Conservation (phyloP, 306 rosid species). For the Lagenaria siceraria region DNA sequence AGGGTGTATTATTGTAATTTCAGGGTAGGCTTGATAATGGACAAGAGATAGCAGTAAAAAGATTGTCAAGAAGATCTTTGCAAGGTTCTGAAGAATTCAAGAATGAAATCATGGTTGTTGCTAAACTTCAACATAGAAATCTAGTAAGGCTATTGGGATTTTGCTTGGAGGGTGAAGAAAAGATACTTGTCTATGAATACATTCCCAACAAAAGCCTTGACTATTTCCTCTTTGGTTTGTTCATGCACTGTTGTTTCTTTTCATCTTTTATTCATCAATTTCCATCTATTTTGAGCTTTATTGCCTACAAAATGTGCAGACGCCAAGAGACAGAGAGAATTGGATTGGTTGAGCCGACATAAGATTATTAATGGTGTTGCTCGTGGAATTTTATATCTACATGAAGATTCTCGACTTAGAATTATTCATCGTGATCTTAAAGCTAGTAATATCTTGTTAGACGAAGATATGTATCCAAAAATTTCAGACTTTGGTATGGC, state of each 20-base stretch:
- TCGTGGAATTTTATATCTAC: constrained; percentile 24
- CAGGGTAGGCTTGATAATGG: constrained; percentile 45
- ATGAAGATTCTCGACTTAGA: constrained; percentile 24
- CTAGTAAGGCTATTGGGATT: constrained; percentile 51
- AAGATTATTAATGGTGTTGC: constrained; percentile 18
- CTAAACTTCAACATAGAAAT: constrained; percentile 67
- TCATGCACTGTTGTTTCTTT: no score
- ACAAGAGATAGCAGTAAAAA: constrained; percentile 53
- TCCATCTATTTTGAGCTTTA: not conserved
- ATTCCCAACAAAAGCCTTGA: constrained; percentile 57
- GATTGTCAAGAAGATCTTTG: constrained; percentile 34
- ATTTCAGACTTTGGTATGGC: constrained; percentile 37
- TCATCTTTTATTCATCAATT: not conserved
- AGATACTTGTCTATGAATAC: constrained; percentile 53
- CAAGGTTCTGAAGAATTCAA: constrained; percentile 55
- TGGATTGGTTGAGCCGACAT: constrained; percentile 32
- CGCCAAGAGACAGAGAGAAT: not conserved
- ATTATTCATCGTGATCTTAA: constrained; percentile 28
- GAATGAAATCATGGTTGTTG: constrained; percentile 47
- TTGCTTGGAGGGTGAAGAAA: constrained; percentile 39
- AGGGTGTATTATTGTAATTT: not conserved
- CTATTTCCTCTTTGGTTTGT: constrained; percentile 44
- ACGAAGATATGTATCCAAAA: constrained; percentile 27
- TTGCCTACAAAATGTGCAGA: constrained; percentile 9
- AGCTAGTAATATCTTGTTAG: constrained; percentile 29